phyloP scores from a whole-genome alignment of 2,329 filamentous ascomycete genomes.

The Sporothrix schenckii region DNA sequence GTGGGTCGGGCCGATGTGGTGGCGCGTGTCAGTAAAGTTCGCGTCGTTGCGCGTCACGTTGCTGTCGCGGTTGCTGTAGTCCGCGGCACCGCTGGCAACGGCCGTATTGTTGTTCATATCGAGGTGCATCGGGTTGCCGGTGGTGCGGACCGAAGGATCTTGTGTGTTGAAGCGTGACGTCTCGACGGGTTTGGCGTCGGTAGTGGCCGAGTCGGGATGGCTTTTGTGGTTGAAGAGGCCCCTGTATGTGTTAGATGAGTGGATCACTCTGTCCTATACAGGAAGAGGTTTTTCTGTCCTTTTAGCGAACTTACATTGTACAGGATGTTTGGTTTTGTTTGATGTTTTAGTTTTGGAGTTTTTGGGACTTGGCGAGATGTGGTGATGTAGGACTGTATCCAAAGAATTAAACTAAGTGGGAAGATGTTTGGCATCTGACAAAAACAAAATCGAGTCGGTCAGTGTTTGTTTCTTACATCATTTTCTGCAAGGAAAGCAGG shows the following conservation, averaged over 20 bases:
- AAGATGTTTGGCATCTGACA: too few species aligned
- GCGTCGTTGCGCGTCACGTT: not conserved
- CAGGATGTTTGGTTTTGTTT: not conserved
- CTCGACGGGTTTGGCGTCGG: not conserved
- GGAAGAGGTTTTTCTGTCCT: not conserved
- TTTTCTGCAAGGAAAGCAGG: not conserved
- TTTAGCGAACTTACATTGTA: not conserved
- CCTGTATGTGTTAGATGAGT: not conserved
- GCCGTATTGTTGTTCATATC: not conserved
- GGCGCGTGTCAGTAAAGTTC: not conserved
- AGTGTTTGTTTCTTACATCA: not conserved
- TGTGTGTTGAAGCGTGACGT: conserved; percentile 3
- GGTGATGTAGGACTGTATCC: not conserved
- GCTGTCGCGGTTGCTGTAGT: not conserved
- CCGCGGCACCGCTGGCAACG: not conserved
- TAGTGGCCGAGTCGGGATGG: not conserved
- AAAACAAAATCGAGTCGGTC: not conserved
- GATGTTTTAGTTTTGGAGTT: not conserved
- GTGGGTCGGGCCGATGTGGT: not conserved
- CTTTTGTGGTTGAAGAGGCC: conserved; percentile 11
- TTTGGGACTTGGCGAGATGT: not conserved
- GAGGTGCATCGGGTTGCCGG: not conserved
- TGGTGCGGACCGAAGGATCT: conserved; percentile 13
- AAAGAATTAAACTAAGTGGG: not conserved
- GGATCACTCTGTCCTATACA: not conserved